Percentiles rank a stretch among this genome's conserved stretches.
Evolutionary conservation across 805 yeast genomes (phyloP).

Genomic region (Saccharomyces mikatae): DNA sequence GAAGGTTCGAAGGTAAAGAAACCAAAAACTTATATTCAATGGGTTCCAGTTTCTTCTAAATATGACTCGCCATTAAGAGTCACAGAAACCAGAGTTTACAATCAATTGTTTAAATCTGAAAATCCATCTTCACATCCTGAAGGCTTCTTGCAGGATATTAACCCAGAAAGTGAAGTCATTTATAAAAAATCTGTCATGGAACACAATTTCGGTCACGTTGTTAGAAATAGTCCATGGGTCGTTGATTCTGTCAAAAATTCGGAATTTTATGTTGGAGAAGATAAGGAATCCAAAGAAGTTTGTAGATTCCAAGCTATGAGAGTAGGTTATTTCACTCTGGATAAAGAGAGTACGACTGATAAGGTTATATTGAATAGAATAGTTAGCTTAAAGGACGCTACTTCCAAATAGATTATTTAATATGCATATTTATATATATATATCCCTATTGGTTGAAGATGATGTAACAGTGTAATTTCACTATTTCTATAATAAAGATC

Average conservation of each 20-base stretch:
- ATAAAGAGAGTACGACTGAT: slow-evolving; percentile 59
- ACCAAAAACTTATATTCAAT: slow-evolving; percentile 95
- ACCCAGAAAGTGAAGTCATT: slow-evolving; percentile 68
- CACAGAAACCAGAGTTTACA: slow-evolving; percentile 76
- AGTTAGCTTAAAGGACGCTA: slow-evolving; percentile 79
- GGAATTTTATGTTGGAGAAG: slow-evolving; percentile 66
- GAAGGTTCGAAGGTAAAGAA: slow-evolving; percentile 43
- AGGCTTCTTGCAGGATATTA: slow-evolving; percentile 80
- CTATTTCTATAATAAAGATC: neutral
- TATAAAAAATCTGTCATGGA: slow-evolving; percentile 65
- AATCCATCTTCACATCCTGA: slow-evolving; percentile 85
- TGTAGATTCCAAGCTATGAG: slow-evolving; percentile 96
- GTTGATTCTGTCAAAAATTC: slow-evolving; percentile 46
- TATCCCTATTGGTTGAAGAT: neutral
- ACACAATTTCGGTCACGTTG: slow-evolving; percentile 61
- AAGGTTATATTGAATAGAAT: slow-evolving; percentile 76
- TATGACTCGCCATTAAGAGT: slow-evolving; percentile 57
- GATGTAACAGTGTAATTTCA: neutral
- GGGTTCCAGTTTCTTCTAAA: slow-evolving; percentile 73
- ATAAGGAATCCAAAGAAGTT: slow-evolving; percentile 56
- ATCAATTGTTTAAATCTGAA: slow-evolving; percentile 81
- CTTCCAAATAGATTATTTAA: slow-evolving; percentile 30
- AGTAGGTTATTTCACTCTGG: slow-evolving; percentile 91
- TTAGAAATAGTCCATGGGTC: slow-evolving; percentile 68
- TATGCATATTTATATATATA: neutral